These are phyloP conservation scores for Pseudocercospora crystallina DNA, from an alignment of 2,329 filamentous ascomycete species.

Conservation along the genomic window DNA sequence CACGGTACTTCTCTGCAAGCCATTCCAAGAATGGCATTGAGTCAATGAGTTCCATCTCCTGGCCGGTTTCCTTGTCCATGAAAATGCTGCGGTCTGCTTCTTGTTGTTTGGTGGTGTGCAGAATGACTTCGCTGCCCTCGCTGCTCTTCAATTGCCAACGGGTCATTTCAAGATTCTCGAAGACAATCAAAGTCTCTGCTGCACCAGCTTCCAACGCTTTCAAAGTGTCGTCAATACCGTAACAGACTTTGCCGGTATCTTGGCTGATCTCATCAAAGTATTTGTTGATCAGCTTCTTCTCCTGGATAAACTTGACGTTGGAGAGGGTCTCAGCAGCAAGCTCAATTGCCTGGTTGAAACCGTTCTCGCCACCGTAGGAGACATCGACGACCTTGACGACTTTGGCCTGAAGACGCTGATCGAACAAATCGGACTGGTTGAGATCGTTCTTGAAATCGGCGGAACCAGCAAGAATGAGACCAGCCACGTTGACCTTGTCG, in stretches of 20 bases:
- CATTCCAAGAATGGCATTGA: slow-evolving; percentile 97
- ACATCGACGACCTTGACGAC: slow-evolving; percentile 99
- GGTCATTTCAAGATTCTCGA: slow-evolving; percentile 93
- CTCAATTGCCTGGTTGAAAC: slow-evolving; percentile 99
- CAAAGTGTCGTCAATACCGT: slow-evolving; percentile 95
- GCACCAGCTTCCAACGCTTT: slow-evolving; percentile 96
- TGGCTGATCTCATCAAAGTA: slow-evolving; percentile 99
- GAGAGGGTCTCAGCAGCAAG: slow-evolving; percentile 90
- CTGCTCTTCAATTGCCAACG: slow-evolving; percentile 86
- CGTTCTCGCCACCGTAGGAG: slow-evolving; percentile 97
- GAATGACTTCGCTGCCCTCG: slow-evolving; percentile 67
- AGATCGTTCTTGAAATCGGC: slow-evolving; percentile 99
- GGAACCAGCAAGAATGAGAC: slow-evolving; percentile 91
- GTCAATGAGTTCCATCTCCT: slow-evolving; percentile 93
- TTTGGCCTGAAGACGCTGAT: slow-evolving; percentile 84
- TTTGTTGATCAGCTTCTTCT: slow-evolving; percentile 98
- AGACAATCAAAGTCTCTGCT: slow-evolving; percentile 91
- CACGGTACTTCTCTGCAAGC: slow-evolving; percentile 98
- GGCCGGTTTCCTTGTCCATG: slow-evolving; percentile 91
- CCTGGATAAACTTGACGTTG: slow-evolving; percentile 99
- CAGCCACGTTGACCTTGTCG: slow-evolving; percentile 97
- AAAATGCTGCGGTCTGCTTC: slow-evolving; percentile 80
- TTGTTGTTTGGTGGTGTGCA: slow-evolving; percentile 86
- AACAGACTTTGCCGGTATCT: slow-evolving; percentile 95
- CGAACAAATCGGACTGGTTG: slow-evolving; percentile 96